These are phyloP conservation scores for Boehmeria nivea DNA, from an alignment of 306 rosid genomes.

Conservation along the genomic window DNA sequence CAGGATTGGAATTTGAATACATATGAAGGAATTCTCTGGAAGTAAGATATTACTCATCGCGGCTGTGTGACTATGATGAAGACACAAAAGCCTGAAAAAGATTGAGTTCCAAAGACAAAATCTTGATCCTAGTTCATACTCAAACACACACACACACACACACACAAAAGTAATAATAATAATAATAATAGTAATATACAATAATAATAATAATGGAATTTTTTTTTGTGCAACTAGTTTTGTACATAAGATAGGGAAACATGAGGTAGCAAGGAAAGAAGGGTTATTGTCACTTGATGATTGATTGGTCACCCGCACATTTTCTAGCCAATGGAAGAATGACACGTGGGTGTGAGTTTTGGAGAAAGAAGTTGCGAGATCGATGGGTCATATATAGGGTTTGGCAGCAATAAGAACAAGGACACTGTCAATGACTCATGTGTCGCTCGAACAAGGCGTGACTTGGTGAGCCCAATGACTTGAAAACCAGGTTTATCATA, in stretches of 20 bases:
- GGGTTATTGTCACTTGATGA: neutral
- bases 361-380: too few relatives aligned
- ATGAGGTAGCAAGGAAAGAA: slow-evolving; percentile 3
- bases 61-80: neutral
- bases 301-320: neutral
- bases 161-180: neutral
- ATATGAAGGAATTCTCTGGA: neutral
- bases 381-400: neutral
- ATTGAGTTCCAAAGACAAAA: slow-evolving; percentile 1
- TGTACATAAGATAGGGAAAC: slow-evolving; percentile 10
- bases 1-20: too few relatives aligned
- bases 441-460: neutral
- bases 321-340: neutral
- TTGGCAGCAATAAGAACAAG: neutral
- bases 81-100: neutral
- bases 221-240: neutral
- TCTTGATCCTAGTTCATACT: neutral
- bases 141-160: neutral
- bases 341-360: neutral
- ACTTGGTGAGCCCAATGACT: neutral
- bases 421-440: neutral
- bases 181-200: neutral
- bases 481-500: slow-evolving; percentile 2
- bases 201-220: neutral
- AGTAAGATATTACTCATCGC: neutral